Percentiles rank a stretch among this genome's conserved stretches.
Evolutionary conservation across 129 eudicot species (phyloP).

Genomic region (Oenanthe sinensis): DNA sequence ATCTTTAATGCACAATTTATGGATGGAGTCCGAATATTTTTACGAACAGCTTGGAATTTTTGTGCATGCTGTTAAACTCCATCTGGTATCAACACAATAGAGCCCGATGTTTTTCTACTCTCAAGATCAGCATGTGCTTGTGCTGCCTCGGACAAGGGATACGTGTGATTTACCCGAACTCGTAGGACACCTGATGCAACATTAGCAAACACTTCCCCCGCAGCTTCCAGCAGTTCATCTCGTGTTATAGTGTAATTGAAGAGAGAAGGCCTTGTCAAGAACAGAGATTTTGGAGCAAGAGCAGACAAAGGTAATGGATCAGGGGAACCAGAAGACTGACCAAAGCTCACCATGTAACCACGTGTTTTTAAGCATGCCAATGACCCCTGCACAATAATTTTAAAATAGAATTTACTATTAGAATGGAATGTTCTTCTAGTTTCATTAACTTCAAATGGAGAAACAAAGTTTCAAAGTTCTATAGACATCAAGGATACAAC

Average conservation of each 20-base stretch:
- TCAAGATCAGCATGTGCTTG: slow-evolving; percentile 64
- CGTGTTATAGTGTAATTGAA: slow-evolving; percentile 31
- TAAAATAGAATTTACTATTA: not conserved
- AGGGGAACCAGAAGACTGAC: slow-evolving; percentile 55
- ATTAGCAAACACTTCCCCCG: slow-evolving; percentile 39
- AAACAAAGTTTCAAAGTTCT: not conserved
- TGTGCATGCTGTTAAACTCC: slow-evolving; percentile 1
- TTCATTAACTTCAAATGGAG: not conserved
- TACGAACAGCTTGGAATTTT: not conserved
- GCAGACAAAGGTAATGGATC: slow-evolving; percentile 47
- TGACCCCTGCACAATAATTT: slow-evolving; percentile 38
- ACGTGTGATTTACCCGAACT: slow-evolving; percentile 51
- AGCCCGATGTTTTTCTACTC: slow-evolving; percentile 48
- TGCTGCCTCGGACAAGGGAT: slow-evolving; percentile 48
- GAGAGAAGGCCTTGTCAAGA: slow-evolving; percentile 45
- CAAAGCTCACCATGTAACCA: slow-evolving; percentile 50
- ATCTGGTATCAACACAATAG: slow-evolving; percentile 49
- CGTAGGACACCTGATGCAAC: slow-evolving; percentile 34
- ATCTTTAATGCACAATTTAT: not conserved
- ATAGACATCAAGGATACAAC: slow-evolving; percentile 3
- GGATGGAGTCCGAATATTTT: not conserved
- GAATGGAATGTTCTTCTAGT: too few relatives aligned
- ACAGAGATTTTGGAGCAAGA: slow-evolving; percentile 38
- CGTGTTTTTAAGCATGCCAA: slow-evolving; percentile 53
- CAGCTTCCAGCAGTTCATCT: slow-evolving; percentile 44